Base-by-base conservation (phyloP, 2,329 filamentous ascomycete species). In the Aspergillus fructus region DNA sequence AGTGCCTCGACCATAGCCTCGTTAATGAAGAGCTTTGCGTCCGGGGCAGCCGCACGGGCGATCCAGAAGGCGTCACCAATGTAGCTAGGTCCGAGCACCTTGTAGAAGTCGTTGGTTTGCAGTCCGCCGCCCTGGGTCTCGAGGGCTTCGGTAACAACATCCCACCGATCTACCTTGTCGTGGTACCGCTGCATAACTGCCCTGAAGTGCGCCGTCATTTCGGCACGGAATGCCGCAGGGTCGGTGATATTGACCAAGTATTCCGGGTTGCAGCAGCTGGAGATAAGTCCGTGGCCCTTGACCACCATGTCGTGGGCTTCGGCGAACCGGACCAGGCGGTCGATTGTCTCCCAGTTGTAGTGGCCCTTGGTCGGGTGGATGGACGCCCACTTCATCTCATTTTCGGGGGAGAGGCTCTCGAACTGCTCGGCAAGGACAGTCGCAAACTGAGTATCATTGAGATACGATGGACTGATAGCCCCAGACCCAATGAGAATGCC, bases 181-280 rank as follows among this genome's bases (percentile, higher is more conserved):
- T 59, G 6, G 37, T 61, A 61, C 1, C 59, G 51, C 6, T 56
- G 47, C 56, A 61, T 61, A 34, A 61, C 21, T 13, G 59, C 56
- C 15, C 59, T 30, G 11, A 61, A 61, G 42, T 61, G 47, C 2
- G 47, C 19, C 19, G 30, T 8, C 49, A 60, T 54, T 15, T 49
- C 50, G 51, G 58, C 43, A 54, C 43, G 58, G 12, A 60, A 39
- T 2, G 12, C 45, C 2, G 41, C 37, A 11, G 58, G 55, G 17
- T 60, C 27, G 30, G 58, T 60, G 49, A 60, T 58, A 23, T 60
- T 58, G 39, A 50, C 34, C 15, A 58, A 3, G 50, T 48, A 60
- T 27, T 60, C 55, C 8, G 58, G 58, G 41, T 60, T 60, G 39
- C 47, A 60, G 46, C 58, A 58, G 58, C 50, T 45, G n/a, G 55